phyloP scores from a whole-genome alignment of 1,284 basidiomycete genomes.

The Ceratobasidium sp. region DNA sequence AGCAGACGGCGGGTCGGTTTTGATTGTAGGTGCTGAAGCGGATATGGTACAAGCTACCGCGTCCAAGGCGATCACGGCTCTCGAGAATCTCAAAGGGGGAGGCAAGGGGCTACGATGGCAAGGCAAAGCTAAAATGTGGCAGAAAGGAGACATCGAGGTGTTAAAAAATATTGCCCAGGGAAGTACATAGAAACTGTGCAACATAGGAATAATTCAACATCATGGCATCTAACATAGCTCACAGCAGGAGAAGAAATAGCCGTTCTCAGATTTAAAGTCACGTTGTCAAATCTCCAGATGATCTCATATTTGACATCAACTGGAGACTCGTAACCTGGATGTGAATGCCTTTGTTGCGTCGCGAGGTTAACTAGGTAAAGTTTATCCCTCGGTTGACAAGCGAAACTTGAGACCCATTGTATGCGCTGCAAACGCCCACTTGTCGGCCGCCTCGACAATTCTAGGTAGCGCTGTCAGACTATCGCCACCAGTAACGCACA shows the following conservation, averaged over 20 bases:
- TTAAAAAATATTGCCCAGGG: constrained; percentile 9
- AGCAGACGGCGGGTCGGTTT: constrained; percentile 38
- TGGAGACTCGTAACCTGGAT: too few species aligned
- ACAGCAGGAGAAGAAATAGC: too few species aligned
- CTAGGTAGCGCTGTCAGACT: constrained; percentile 53
- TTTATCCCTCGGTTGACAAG: background rate
- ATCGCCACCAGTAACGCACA: background rate
- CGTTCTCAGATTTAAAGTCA: too few species aligned
- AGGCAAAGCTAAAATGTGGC: constrained; percentile 31
- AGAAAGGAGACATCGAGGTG: constrained; percentile 11
- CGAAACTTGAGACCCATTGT: constrained; percentile 63
- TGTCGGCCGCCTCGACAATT: constrained; percentile 78
- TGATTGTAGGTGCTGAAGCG: constrained; percentile 17
- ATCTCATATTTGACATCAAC: too few species aligned
- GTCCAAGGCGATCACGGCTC: background rate
- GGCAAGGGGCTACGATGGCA: constrained; percentile 40
- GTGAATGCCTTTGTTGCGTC: too few species aligned
- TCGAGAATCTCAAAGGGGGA: constrained; percentile 35
- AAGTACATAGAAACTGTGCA: background rate
- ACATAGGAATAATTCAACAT: background rate
- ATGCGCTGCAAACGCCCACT: constrained; percentile 78
- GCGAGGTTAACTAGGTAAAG: too few species aligned
- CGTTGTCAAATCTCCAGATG: too few species aligned
- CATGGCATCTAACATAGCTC: too few species aligned
- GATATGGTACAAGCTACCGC: constrained; percentile 6